Base-by-base conservation (phyloP, 768 basidiomycete genomes). In the Daedalea quercina region DNA sequence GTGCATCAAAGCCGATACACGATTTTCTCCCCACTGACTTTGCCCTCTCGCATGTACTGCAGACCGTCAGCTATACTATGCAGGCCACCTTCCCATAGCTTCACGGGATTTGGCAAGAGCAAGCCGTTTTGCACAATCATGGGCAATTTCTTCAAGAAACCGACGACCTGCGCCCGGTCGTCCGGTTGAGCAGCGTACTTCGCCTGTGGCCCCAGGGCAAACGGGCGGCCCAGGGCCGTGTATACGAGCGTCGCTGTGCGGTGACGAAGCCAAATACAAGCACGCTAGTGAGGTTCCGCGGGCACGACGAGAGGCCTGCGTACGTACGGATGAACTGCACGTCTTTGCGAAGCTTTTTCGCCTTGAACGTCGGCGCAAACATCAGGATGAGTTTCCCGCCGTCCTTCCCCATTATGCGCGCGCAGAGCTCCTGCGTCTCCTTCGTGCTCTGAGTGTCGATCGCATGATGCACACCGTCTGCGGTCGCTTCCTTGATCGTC, bases 21-120 rank as follows among this genome's bases (percentile, higher is more conserved):
- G 28, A 60, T 47, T 41, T 65, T 65, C 50, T 57, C 52, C n/a
- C 51, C 63, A 47, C 60, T 61, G 13, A 61, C 56, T 54, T 63
- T 64, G 13, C 62, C 62, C 15, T 61, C 57, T 24, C 48, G 50
- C 63, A 65, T 63, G 33, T 57, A 56, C 28, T 58, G 45, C 40
- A 65, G 37, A 3, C 57, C 54, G 8, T 54, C 62, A 3, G 42
- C 44, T 26, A 62, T 50, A 4, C 49, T 40, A 15, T 37, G 50
- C 24, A 63, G 41, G 9, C 62, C 63, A 8, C 53, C 52, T 13
- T 54, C 49, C 49, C 51, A 61, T 11, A 59, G 23, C 13, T 55
- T 44, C 45, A 61, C 24, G 8, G 50, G 54, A 37, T 56, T 57
- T 9, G 63, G 57, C 47, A 52, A 62, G 35, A 64, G 12, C 44